Conservation (phyloP, 257 asterid species). For the Penstemon barbatus region DNA sequence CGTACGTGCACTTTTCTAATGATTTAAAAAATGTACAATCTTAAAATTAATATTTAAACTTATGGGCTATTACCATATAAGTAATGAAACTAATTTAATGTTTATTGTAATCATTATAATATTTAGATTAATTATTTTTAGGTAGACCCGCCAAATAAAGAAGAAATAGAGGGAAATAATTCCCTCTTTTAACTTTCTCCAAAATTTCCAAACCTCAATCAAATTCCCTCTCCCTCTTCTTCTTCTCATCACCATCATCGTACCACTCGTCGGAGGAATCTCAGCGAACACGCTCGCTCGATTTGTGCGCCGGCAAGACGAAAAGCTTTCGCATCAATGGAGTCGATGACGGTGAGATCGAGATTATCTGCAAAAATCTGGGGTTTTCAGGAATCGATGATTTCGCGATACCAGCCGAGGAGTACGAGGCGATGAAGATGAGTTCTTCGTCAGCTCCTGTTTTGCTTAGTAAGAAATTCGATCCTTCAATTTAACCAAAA, state of each 20-base stretch:
- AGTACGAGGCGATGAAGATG: constrained; percentile 69
- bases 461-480: constrained; percentile 24
- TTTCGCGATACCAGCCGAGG: constrained; percentile 64
- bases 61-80: too few species aligned
- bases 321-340: constrained; percentile 74
- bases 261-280: constrained; percentile 39
- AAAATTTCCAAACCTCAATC: too few species aligned
- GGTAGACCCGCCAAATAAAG: too few species aligned
- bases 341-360: constrained; percentile 51
- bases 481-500: constrained; percentile 27
- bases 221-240: constrained; percentile 34
- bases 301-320: constrained; percentile 46
- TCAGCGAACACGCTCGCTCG: constrained; percentile 56
- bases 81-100: too few species aligned
- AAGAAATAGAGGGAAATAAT: too few species aligned
- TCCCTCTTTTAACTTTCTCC: too few species aligned
- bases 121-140: too few species aligned
- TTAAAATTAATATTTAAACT: too few species aligned
- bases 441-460: constrained; percentile 56
- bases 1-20: too few species aligned
- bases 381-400: constrained; percentile 82
- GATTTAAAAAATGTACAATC: too few species aligned
- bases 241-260: constrained; percentile 44
- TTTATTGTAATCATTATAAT: too few species aligned
- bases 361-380: constrained; percentile 43